phyloP scores from a whole-genome alignment of 805 yeast species.

The Monosporozyma unispora region DNA sequence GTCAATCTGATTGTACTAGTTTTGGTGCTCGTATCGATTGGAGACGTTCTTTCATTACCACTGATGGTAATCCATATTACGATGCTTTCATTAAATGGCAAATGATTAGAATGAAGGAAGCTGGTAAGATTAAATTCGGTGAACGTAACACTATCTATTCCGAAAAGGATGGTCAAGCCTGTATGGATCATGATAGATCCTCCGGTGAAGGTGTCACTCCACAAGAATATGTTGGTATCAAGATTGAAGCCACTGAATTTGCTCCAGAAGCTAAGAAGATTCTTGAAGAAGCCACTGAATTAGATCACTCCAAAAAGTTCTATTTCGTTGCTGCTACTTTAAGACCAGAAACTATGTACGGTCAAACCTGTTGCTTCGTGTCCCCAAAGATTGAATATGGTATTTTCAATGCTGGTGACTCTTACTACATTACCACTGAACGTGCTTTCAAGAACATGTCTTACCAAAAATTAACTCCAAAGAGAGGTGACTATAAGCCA shows the following conservation, averaged over 20 bases:
- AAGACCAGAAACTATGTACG: constrained; percentile 98
- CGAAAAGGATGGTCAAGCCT: constrained; percentile 96
- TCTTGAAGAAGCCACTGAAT: constrained; percentile 24
- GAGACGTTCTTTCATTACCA: constrained; percentile 94
- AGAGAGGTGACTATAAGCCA: constrained; percentile 68
- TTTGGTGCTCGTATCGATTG: constrained; percentile 95
- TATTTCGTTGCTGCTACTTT: constrained; percentile 92
- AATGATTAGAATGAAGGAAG: constrained; percentile 74
- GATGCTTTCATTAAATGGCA: constrained; percentile 96
- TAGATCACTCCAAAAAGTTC: constrained; percentile 50
- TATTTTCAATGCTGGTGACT: constrained; percentile 72
- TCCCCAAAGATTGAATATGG: constrained; percentile 93
- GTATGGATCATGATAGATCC: constrained; percentile 98
- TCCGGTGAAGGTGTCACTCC: constrained; percentile 96
- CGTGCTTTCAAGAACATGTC: constrained; percentile 97
- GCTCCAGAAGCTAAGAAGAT: constrained; percentile 38
- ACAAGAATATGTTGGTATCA: constrained; percentile 91
- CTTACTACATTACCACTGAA: constrained; percentile 77
- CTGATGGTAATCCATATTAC: constrained; percentile 90
- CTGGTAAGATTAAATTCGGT: constrained; percentile 92
- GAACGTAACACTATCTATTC: constrained; percentile 96
- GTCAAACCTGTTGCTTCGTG: constrained; percentile 96
- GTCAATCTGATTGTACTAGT: constrained; percentile 65
- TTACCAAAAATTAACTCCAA: constrained; percentile 86
- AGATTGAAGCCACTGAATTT: constrained; percentile 61